phyloP scores from a whole-genome alignment of 2,329 filamentous ascomycete genomes.

The Aspergillus clavatus region DNA sequence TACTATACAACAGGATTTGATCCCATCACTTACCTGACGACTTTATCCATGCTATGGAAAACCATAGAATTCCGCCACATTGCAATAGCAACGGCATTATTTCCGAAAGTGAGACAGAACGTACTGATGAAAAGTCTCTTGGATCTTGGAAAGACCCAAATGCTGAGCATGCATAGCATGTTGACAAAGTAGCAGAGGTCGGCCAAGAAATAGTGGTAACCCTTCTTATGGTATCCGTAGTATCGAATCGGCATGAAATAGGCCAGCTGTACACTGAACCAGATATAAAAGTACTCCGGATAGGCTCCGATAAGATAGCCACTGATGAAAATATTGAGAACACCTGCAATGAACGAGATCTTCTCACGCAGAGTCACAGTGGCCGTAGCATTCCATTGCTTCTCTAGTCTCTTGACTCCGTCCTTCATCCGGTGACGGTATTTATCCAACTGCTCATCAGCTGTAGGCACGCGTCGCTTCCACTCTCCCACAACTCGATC shows the following conservation, averaged over 20 bases:
- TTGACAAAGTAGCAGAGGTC: constrained; percentile 99
- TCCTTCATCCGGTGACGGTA: constrained; percentile 83
- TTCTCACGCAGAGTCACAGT: constrained; percentile 88
- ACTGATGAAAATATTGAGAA: constrained; percentile 95
- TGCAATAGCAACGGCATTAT: constrained; percentile 95
- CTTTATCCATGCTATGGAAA: constrained; percentile 97
- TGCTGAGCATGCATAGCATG: constrained; percentile 69
- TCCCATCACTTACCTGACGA: constrained; percentile 60
- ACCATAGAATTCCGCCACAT: constrained; percentile 99
- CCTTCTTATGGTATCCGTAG: constrained; percentile 83
- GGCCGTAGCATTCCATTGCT: constrained; percentile 83
- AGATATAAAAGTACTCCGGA: constrained; percentile 82
- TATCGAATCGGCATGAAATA: constrained; percentile 98
- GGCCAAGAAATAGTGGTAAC: constrained; percentile 94
- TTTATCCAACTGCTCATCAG: constrained; percentile 87
- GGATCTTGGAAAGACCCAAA: constrained; percentile 87
- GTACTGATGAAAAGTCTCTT: constrained; percentile 88
- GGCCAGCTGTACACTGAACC: constrained; percentile 81
- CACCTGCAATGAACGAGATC: constrained; percentile 89
- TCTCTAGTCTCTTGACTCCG: constrained; percentile 80
- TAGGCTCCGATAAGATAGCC: constrained; percentile 86
- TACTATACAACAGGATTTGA: not conserved
- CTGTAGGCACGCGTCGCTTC: constrained; percentile 76
- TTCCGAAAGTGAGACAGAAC: constrained; percentile 89
- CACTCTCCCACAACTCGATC: constrained; percentile 90